A percentile compares a stretch with the other conserved stretches of the same genome.
These are phyloP conservation scores for Amanita muscaria DNA, from an alignment of 768 basidiomycete genomes.

Conservation along the genomic window DNA sequence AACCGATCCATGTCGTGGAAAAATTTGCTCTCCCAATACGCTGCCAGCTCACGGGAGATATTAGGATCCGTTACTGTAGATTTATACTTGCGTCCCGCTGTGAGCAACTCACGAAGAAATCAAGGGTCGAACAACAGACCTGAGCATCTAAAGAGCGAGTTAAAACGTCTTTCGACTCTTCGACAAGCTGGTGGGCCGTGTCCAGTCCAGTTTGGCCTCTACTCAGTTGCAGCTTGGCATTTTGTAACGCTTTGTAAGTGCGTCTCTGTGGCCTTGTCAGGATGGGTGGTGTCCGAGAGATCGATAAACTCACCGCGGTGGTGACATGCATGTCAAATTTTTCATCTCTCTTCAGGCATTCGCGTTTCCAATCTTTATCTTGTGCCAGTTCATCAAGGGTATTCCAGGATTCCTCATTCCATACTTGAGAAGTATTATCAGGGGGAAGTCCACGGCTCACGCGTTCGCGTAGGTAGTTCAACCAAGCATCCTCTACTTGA, in stretches of 20 bases:
- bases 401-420: conserved; percentile 50
- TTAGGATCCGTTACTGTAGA: conserved; percentile 78
- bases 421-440: conserved; percentile 35
- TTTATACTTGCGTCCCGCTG: no score
- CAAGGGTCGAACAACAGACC: conserved; percentile 31
- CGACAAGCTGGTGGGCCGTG: conserved; percentile 50
- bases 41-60: conserved; percentile 73
- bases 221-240: conserved; percentile 36
- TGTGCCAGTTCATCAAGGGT: conserved; percentile 39
- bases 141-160: conserved; percentile 65
- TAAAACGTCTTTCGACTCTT: conserved; percentile 71
- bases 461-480: conserved; percentile 49
- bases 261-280: conserved; percentile 32
- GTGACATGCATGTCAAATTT: conserved; percentile 88
- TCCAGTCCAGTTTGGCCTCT: conserved; percentile 32
- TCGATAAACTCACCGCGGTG: conserved; percentile 51
- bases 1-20: conserved; percentile 91
- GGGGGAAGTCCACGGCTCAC: conserved; percentile 57
- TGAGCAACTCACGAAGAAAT: conserved; percentile 5
- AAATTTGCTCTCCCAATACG: conserved; percentile 85
- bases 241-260: conserved; percentile 41
- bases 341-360: conserved; percentile 71
- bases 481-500: conserved; percentile 56
- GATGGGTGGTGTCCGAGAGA: conserved; percentile 12
- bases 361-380: conserved; percentile 58